A percentile compares a stretch with the other conserved stretches of the same genome.
Conservation (phyloP, 2,329 filamentous ascomycete genomes). For the Phialocephala sp. region DNA sequence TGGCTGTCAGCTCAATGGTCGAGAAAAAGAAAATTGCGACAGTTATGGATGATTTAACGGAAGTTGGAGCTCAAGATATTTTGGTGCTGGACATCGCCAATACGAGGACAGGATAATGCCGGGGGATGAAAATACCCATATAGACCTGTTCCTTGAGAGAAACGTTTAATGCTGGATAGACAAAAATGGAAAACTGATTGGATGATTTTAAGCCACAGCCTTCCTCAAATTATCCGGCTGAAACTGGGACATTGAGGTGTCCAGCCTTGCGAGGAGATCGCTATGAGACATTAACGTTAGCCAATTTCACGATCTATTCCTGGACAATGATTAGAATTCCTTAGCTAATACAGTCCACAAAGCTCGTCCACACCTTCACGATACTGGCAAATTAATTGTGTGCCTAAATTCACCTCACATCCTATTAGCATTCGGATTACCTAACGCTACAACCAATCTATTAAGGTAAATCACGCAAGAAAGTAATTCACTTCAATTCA, state of each 20-base stretch:
- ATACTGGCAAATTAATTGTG: too few species aligned
- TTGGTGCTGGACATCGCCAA: conserved; percentile 44
- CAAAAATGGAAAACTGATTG: conserved; percentile 3
- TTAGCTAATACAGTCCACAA: too few species aligned
- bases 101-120: conserved; percentile 37
- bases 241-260: background rate
- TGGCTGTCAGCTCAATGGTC: conserved; percentile 38
- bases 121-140: conserved; percentile 17
- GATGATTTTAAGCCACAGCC: background rate
- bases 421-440: too few species aligned
- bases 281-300: too few species aligned
- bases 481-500: too few species aligned
- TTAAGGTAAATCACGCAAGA: too few species aligned
- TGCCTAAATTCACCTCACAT: too few species aligned
- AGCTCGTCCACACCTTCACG: too few species aligned
- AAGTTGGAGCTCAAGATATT: conserved; percentile 43
- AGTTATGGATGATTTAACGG: conserved; percentile 44
- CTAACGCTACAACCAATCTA: too few species aligned
- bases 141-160: conserved; percentile 12
- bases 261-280: background rate
- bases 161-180: conserved; percentile 8
- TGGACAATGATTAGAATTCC: too few species aligned
- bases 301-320: too few species aligned
- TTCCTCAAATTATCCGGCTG: background rate
- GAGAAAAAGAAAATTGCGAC: conserved; percentile 45